Percentiles rank a stretch among this genome's conserved stretches.
Evolutionary conservation across 176 grass and related monocot genomes (phyloP).

Genomic region (Cocos nucifera): DNA sequence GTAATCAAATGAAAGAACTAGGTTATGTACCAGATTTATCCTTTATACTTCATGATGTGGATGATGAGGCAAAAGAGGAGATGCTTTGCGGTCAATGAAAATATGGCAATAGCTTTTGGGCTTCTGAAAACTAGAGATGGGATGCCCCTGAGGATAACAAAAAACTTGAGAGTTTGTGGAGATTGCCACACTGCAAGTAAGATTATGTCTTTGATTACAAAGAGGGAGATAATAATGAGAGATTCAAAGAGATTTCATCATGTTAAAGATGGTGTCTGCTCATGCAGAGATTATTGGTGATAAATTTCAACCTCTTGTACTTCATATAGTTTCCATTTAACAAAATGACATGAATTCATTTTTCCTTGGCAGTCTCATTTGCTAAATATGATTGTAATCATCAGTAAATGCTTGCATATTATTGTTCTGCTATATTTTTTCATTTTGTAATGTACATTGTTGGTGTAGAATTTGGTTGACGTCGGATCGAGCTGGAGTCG

Average conservation of each 20-base stretch:
- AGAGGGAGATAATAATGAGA: conserved; percentile 9
- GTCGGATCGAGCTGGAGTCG: too few species aligned
- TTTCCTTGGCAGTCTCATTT: too few species aligned
- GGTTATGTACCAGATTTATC: conserved; percentile 3
- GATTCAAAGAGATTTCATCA: conserved; percentile 21
- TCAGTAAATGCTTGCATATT: too few species aligned
- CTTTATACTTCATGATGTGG: conserved; percentile 3
- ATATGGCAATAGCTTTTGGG: conserved; percentile 13
- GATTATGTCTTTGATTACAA: conserved; percentile 4
- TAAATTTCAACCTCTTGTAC: neutral
- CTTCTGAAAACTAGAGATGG: conserved; percentile 2
- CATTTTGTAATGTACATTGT: too few species aligned
- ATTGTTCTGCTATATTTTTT: too few species aligned
- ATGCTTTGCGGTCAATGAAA: conserved; percentile 8
- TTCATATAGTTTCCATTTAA: too few species aligned
- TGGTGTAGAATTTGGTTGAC: too few species aligned
- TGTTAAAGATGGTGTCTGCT: conserved; percentile 11
- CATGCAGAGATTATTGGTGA: conserved; percentile 16
- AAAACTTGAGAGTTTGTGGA: conserved; percentile 7
- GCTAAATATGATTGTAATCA: too few species aligned
- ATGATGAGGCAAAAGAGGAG: conserved; percentile 5
- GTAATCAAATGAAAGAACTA: conserved; percentile 7
- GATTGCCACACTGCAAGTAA: conserved; percentile 16
- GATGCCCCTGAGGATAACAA: conserved; percentile 6
- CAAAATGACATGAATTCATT: too few species aligned